Conservation (phyloP, 345 rosid species). For the Citrus unshiu region DNA sequence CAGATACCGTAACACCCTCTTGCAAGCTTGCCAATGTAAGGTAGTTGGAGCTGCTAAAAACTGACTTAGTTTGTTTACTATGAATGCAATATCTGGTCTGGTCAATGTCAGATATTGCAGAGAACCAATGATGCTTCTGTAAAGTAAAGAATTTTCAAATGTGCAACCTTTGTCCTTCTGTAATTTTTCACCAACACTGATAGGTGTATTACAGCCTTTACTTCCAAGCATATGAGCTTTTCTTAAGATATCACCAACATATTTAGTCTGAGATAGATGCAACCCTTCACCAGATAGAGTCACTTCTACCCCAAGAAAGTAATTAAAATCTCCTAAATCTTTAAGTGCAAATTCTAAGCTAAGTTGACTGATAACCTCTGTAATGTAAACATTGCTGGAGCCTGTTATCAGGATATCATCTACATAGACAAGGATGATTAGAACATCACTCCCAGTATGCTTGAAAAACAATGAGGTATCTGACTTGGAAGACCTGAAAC, state of each 20-base stretch:
- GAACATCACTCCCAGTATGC: no score
- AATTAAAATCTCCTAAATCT: not conserved
- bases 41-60: not conserved
- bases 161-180: fast-evolving
- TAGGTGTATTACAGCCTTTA: not conserved
- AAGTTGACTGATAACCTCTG: fast-evolving
- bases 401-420: no score
- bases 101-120: not conserved
- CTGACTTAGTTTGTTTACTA: not conserved
- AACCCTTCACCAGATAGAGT: no score
- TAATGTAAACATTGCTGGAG: no score
- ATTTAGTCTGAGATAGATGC: no score
- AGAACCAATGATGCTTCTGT: not conserved
- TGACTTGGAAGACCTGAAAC: no score
- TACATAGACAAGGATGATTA: no score
- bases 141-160: not conserved
- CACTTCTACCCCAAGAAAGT: not conserved
- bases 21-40: not conserved
- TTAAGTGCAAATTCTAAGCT: no score
- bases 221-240: not conserved
- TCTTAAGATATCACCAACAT: not conserved
- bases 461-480: no score
- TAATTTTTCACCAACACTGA: not conserved
- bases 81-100: not conserved
- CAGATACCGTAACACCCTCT: not conserved